These are phyloP conservation scores for Podaxis pistillaris DNA, from an alignment of 768 basidiomycete genomes.

Conservation along the genomic window DNA sequence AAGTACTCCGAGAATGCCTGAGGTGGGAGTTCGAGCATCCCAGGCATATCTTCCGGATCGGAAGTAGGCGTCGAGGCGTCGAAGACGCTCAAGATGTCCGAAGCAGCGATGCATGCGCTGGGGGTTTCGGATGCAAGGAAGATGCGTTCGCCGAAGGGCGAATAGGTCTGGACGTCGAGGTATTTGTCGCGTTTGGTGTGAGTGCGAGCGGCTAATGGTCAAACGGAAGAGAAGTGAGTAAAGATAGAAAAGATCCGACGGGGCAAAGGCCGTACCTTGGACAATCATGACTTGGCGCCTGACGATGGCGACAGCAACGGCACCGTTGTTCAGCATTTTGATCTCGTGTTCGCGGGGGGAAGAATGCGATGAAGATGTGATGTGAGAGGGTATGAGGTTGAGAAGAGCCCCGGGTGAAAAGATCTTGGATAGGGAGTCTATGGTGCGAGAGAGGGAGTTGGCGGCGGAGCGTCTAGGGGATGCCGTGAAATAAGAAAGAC, in stretches of 20 bases:
- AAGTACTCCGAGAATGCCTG: conserved; percentile 58
- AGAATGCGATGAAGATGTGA: not conserved
- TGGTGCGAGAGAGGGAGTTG: not conserved
- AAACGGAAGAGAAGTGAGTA: not conserved
- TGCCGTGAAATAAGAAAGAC: not conserved
- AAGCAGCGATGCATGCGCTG: conserved; percentile 57
- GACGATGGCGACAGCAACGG: conserved; percentile 67
- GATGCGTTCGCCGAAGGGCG: conserved; percentile 61
- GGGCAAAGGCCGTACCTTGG: conserved; percentile 43
- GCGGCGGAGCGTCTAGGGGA: not conserved
- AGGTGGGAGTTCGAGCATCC: conserved; percentile 65
- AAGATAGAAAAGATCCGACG: not conserved
- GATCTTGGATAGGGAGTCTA: not conserved
- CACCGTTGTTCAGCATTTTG: conserved; percentile 49
- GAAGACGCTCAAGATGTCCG: conserved; percentile 61
- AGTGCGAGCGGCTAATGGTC: conserved; percentile 47
- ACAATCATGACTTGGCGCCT: conserved; percentile 68
- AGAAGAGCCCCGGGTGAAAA: not conserved
- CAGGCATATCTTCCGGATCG: conserved; percentile 21
- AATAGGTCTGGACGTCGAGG: conserved; percentile 65
- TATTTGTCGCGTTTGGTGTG: conserved; percentile 55
- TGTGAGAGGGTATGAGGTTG: not conserved
- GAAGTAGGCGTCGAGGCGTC: conserved; percentile 23
- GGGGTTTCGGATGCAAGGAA: conserved; percentile 63
- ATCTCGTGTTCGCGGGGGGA: not conserved